Base-by-base conservation (phyloP, 345 rosid species). In the Passiflora organensis region DNA sequence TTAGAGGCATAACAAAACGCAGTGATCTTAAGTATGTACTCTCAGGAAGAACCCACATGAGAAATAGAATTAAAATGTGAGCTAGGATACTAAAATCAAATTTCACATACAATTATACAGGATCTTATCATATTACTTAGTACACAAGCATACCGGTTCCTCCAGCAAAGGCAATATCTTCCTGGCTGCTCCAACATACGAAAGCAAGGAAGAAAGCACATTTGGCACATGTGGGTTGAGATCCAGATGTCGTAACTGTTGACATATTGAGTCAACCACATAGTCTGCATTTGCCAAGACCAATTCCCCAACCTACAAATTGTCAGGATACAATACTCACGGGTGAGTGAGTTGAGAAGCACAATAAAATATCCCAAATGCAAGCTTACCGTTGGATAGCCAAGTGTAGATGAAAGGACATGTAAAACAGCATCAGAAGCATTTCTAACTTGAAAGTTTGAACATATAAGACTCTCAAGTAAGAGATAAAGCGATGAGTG, bases 161-260 rank as follows among this genome's bases (percentile, higher is more conserved):
- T 86, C 96, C 70, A 91, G 59, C 64, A 89, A 64, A 58, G 95
- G 94, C 74, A 91, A 53, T 41, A 89, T 78, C 60, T 86, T 83
- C 58, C 74, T 64, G 36, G 95, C 95, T 53, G 82, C 86, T 55
- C 99, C 96, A 32, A 91, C 66, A 69, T 82, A 91, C 48, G 99
- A 91, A 73, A 91, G 96, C 89, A 91, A 71, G 44, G 95, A 82
- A 65, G 99, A 94, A 64, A 91, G 90, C 59, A 91, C 99, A 80
- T 74, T 80, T 46, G 99, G 99, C 51, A 80, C 89, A 53, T 75
- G 91, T 50, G 95, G 89, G 59, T 91, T 82, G 57, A 88, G 85
- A 82, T 91, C 90, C 62, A 91, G 65, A 72, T 88, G 99, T 21
- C 87, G 90, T 39, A 91, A 68, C 56, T 91, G 99, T 59, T 76